Conservation (phyloP, 306 rosid species). For the Comarum palustre region DNA sequence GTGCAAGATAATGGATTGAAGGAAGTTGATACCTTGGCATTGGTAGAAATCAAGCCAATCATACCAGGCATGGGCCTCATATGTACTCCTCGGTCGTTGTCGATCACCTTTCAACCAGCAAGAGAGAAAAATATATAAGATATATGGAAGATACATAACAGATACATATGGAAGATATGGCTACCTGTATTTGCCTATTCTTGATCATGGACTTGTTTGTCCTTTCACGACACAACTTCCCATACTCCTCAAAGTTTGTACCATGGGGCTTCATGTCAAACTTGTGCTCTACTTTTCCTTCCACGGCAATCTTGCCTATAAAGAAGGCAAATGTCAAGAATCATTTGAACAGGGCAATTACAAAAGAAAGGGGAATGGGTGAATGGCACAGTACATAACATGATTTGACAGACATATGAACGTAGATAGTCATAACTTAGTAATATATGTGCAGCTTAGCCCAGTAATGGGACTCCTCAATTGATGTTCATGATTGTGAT, state of each 20-base stretch:
- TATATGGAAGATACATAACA: slow-evolving; percentile 14
- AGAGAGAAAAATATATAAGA: slow-evolving; percentile 19
- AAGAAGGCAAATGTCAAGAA: slow-evolving; percentile 21
- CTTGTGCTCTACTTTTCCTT: slow-evolving; percentile 95
- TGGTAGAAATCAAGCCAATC: slow-evolving; percentile 77
- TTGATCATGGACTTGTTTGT: slow-evolving; percentile 81
- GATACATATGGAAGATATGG: slow-evolving; percentile 18
- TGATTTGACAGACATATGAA: neutral
- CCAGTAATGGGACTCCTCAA: neutral
- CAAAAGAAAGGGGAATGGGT: neutral
- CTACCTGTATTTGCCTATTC: slow-evolving; percentile 85
- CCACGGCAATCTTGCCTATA: slow-evolving; percentile 72
- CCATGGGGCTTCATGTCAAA: slow-evolving; percentile 98
- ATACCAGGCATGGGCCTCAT: slow-evolving; percentile 99
- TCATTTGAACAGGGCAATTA: slow-evolving; percentile 7
- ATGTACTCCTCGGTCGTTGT: slow-evolving; percentile 80
- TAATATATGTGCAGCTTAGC: neutral
- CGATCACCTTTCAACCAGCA: slow-evolving; percentile 63
- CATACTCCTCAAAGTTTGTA: slow-evolving; percentile 82
- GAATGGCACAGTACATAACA: neutral
- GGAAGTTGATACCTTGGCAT: slow-evolving; percentile 64
- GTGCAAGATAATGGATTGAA: slow-evolving; percentile 4
- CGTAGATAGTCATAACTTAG: neutral
- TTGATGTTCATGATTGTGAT: neutral
- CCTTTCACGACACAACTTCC: slow-evolving; percentile 91